Conservation (phyloP, 148 eudicot genomes). For the Chenopodium suecicum region DNA sequence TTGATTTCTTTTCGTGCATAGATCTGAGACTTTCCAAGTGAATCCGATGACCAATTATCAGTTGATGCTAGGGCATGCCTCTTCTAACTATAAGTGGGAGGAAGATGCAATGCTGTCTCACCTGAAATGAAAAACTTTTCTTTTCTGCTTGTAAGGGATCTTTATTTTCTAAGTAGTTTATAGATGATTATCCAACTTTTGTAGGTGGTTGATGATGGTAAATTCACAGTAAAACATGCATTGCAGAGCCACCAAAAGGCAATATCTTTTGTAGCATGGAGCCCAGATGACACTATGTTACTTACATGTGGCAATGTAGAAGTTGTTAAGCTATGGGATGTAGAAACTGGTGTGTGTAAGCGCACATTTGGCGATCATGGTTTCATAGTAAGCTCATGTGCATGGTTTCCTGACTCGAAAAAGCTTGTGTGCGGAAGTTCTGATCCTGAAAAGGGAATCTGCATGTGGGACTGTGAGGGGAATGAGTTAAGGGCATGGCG, state of each 20-base stretch:
- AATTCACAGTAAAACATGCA: constrained; percentile 49
- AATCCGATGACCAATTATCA: constrained; percentile 18
- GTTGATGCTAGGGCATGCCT: constrained; percentile 21
- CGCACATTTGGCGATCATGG: constrained; percentile 68
- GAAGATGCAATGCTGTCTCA: constrained; percentile 31
- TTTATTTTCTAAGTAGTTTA: neutral
- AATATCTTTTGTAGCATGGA: constrained; percentile 86
- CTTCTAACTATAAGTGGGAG: constrained; percentile 22
- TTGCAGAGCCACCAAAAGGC: constrained; percentile 75
- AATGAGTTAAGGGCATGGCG: constrained; percentile 89
- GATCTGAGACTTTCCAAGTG: constrained; percentile 26
- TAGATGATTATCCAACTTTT: constrained; percentile 3
- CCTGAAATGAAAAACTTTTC: constrained; percentile 11
- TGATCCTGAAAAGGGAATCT: constrained; percentile 75
- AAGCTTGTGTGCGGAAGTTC: constrained; percentile 87
- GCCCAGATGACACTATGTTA: constrained; percentile 86
- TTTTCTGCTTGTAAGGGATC: constrained; percentile 5
- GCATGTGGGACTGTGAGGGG: constrained; percentile 88
- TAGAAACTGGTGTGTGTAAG: constrained; percentile 77
- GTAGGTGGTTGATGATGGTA: constrained; percentile 66
- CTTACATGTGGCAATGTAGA: constrained; percentile 88
- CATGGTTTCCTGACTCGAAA: constrained; percentile 95
- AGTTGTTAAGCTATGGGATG: constrained; percentile 91
- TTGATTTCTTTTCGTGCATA: constrained; percentile 15
- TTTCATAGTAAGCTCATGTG: constrained; percentile 80